These are phyloP conservation scores for Trichoderma sp. DNA, from an alignment of 2,329 filamentous ascomycete species.

Conservation along the genomic window DNA sequence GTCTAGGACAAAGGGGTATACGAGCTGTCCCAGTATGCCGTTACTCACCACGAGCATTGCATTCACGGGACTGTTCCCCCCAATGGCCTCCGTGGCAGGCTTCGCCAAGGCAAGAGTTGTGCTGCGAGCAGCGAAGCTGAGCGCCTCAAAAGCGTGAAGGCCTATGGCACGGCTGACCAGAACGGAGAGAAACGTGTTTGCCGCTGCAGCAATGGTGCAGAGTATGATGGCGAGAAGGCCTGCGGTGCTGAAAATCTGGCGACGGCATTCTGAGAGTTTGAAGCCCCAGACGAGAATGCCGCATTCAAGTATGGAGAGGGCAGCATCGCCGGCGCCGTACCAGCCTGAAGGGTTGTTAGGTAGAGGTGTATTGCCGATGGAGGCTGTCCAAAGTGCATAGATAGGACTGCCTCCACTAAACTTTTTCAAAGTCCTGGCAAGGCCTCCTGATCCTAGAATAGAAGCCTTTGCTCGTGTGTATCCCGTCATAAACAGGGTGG, in stretches of 20 bases:
- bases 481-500: constrained; percentile 43
- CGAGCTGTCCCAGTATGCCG: constrained; percentile 45
- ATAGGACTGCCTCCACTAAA: constrained; percentile 38
- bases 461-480: constrained; percentile 42
- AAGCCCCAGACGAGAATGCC: constrained; percentile 53
- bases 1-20: constrained; percentile 37
- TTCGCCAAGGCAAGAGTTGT: constrained; percentile 50
- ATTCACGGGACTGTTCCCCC: constrained; percentile 46
- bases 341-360: constrained; percentile 25
- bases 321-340: constrained; percentile 49
- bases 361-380: constrained; percentile 15
- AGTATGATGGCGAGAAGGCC: constrained; percentile 41
- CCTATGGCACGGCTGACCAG: constrained; percentile 37
- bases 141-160: constrained; percentile 33
- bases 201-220: constrained; percentile 37
- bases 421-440: constrained; percentile 30
- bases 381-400: constrained; percentile 36
- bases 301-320: constrained; percentile 47
- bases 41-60: constrained; percentile 52
- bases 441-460: constrained; percentile 28
- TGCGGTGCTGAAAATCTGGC: constrained; percentile 43
- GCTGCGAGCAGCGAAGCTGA: constrained; percentile 50
- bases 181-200: constrained; percentile 44
- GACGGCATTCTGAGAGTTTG: constrained; percentile 51
- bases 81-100: constrained; percentile 44